A percentile compares a stretch with the other conserved stretches of the same genome.
Conservation (phyloP, 805 yeast genomes). For the Candida awuae region DNA sequence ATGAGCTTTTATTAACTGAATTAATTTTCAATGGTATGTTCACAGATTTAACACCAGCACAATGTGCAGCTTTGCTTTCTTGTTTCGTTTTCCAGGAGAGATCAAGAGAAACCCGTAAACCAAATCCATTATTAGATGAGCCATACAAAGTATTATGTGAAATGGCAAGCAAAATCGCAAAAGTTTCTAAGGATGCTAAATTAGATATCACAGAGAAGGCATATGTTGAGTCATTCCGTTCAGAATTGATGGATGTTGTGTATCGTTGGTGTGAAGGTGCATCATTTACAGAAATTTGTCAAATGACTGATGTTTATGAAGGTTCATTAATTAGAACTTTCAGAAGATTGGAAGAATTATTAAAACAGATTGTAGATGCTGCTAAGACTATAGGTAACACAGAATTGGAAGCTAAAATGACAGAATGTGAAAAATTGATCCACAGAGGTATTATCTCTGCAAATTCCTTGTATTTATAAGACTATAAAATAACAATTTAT, state of each 20-base stretch:
- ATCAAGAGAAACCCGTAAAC: slow-evolving; percentile 77
- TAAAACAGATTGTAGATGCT: slow-evolving; percentile 83
- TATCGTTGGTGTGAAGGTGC: slow-evolving; percentile 97
- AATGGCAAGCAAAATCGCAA: slow-evolving; percentile 87
- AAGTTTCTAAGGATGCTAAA: slow-evolving; percentile 81
- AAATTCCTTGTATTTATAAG: slow-evolving; percentile 72
- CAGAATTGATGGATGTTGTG: slow-evolving; percentile 95
- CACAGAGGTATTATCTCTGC: slow-evolving; percentile 97
- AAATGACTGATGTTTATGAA: slow-evolving; percentile 98
- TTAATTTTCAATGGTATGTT: slow-evolving; percentile 92
- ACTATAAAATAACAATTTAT: not conserved
- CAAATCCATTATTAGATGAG: slow-evolving; percentile 85
- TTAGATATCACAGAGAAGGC: slow-evolving; percentile 86
- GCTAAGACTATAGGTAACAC: slow-evolving; percentile 92
- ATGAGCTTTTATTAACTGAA: slow-evolving; percentile 79
- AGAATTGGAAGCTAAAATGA: slow-evolving; percentile 83
- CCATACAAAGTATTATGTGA: slow-evolving; percentile 84
- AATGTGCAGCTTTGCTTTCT: slow-evolving; percentile 84
- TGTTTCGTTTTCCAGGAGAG: slow-evolving; percentile 97
- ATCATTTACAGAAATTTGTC: slow-evolving; percentile 90
- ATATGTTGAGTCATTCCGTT: slow-evolving; percentile 83
- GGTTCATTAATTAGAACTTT: slow-evolving; percentile 94
- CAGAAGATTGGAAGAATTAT: slow-evolving; percentile 86
- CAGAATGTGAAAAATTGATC: slow-evolving; percentile 70
- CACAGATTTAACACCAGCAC: slow-evolving; percentile 79